Percentiles rank a stretch among this genome's conserved stretches.
These are phyloP conservation scores for Claviceps pusilla DNA, from an alignment of 2,329 filamentous ascomycete species.

Conservation along the genomic window DNA sequence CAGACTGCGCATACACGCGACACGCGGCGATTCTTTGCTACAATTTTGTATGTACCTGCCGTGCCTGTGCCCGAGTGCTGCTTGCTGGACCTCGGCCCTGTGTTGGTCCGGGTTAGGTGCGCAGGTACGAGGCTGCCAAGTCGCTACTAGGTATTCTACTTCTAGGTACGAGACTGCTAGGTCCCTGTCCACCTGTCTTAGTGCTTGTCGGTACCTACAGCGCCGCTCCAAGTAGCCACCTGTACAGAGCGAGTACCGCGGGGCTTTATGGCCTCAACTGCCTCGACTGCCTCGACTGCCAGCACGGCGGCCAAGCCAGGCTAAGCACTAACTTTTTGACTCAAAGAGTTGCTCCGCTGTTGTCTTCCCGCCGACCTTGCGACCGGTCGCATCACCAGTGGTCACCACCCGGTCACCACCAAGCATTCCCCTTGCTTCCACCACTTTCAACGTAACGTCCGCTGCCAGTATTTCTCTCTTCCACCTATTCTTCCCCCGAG, in stretches of 20 bases:
- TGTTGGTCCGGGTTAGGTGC: neutral
- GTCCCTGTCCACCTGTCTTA: too few relatives aligned
- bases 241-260: constrained; percentile 3
- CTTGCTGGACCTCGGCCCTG: constrained; percentile 6
- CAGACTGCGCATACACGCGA: too few relatives aligned
- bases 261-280: constrained; percentile 3
- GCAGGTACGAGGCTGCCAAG: neutral
- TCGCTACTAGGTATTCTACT: too few relatives aligned
- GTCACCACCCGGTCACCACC: neutral
- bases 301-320: neutral
- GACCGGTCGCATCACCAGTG: constrained; percentile 1
- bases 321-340: constrained; percentile 6
- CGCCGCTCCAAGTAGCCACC: neutral
- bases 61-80: neutral
- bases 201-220: too few relatives aligned
- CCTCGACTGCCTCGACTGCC: neutral
- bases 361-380: constrained; percentile 5
- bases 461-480: neutral
- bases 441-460: neutral
- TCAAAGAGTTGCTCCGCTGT: constrained; percentile 9
- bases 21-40: too few relatives aligned
- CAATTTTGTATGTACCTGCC: too few relatives aligned
- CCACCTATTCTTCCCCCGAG: neutral
- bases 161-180: neutral
- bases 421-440: neutral